Conservation (phyloP, 306 rosid genomes). For the Lupinus albus region DNA sequence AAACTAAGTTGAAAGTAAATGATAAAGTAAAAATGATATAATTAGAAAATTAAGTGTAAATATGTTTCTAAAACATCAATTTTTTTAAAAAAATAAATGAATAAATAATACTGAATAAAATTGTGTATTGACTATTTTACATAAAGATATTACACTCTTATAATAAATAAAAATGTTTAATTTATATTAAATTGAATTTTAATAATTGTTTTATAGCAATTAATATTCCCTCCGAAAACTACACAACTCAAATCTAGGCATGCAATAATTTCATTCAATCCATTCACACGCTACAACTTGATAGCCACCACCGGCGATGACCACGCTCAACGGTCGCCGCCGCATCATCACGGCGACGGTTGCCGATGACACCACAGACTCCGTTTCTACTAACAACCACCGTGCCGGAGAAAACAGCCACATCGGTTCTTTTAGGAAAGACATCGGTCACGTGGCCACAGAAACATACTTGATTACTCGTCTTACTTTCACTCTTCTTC, state of each 20-base stretch:
- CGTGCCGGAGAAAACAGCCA: conserved; percentile 18
- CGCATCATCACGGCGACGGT: not conserved
- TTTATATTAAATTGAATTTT: too few species aligned
- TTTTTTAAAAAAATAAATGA: too few species aligned
- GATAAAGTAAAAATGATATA: too few species aligned
- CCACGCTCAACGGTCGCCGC: conserved; percentile 35
- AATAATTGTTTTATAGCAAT: too few species aligned
- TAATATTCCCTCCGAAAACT: conserved; percentile 35
- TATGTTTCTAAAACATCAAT: too few species aligned
- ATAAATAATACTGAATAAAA: too few species aligned
- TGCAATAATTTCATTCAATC: conserved; percentile 3
- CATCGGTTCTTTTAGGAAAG: conserved; percentile 18
- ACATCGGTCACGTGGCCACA: conserved; percentile 67
- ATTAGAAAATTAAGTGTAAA: too few species aligned
- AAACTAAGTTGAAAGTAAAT: too few species aligned
- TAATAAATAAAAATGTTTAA: too few species aligned
- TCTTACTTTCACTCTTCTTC: conserved; percentile 77
- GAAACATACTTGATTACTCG: conserved; percentile 78
- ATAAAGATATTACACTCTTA: too few species aligned
- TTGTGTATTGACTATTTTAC: too few species aligned
- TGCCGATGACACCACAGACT: not conserved
- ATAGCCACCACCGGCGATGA: conserved; percentile 4
- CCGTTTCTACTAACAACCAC: not conserved
- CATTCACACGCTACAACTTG: not conserved
- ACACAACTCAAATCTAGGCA: conserved; percentile 13